Evolutionary conservation across 2,329 filamentous ascomycete species (phyloP).

Genomic region (Teratosphaeria pseudoeucalypti): DNA sequence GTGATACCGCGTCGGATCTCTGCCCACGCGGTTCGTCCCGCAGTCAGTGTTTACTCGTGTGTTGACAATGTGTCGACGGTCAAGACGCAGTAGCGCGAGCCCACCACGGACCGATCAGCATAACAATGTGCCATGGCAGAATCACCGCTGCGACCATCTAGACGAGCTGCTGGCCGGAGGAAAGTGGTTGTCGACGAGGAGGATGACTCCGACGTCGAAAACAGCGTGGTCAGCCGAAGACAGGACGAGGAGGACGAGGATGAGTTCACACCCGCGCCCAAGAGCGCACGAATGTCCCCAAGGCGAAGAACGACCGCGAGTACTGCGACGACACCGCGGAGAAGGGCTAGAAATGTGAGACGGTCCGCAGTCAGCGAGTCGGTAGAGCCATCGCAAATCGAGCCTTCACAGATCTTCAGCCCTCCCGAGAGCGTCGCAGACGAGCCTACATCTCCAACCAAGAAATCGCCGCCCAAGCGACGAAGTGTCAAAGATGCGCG

Average conservation of each 20-base stretch:
- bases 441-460: slow-evolving; percentile 45
- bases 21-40: not conserved
- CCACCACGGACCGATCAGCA: not conserved
- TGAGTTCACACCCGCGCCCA: slow-evolving; percentile 67
- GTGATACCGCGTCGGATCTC: not conserved
- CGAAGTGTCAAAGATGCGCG: slow-evolving; percentile 45
- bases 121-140: slow-evolving; percentile 11
- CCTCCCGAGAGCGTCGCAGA: slow-evolving; percentile 42
- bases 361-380: slow-evolving; percentile 40
- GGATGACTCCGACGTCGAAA: slow-evolving; percentile 47
- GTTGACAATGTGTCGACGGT: not conserved
- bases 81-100: not conserved
- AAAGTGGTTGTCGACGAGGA: slow-evolving; percentile 70
- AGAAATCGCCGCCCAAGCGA: slow-evolving; percentile 56
- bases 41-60: not conserved
- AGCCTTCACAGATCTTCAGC: slow-evolving; percentile 52
- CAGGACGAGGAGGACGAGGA: slow-evolving; percentile 54
- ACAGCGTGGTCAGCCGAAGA: slow-evolving; percentile 42
- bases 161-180: slow-evolving; percentile 54
- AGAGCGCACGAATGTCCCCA: slow-evolving; percentile 48
- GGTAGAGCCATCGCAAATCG: slow-evolving; percentile 52
- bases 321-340: slow-evolving; percentile 37
- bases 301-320: slow-evolving; percentile 38
- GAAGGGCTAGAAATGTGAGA: slow-evolving; percentile 30
- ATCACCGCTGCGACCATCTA: slow-evolving; percentile 44